Base-by-base conservation (phyloP, 2,329 filamentous ascomycete species). In the Stenocarpella maydis region DNA sequence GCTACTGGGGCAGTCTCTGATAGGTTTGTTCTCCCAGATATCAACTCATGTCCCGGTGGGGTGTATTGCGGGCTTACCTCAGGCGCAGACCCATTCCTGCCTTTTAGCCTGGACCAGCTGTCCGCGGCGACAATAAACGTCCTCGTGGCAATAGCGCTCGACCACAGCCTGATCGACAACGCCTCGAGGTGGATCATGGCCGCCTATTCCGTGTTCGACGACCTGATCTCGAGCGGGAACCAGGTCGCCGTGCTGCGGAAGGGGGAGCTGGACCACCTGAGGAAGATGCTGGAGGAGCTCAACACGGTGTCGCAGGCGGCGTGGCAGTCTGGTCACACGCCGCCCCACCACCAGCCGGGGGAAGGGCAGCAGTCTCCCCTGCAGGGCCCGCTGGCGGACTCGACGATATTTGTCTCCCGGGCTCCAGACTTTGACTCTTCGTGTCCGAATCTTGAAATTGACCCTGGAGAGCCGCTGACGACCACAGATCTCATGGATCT, bases 401-500 rank as follows among this genome's bases (percentile, higher is more conserved):
- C 58, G 8, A 61, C 58, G 10, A 61, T 61, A 21, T 47, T 61
- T 17, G 58, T 61, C n/a, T 61, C 58, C 5, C 28, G 39, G 4
- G 6, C 58, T 12, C 26, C 41, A 3, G 58, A 61, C n/a, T 61
- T 61, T 47, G 58, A 61, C 7, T 19, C 58, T 2, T 31, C 58
- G 0, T 61, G 58, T 7, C 21, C 58, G 10, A 61, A 24, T 19
- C 43, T 61, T 10, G 58, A 61, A 7, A 45, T 61, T 2, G 72
- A 69, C 0, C 74, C 76, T 41, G 78, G 78, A 24, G 76, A 79
- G 21, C 80, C 80, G 43, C 73, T 85, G 15, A 83, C 82, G 0
- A 80, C 81, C 2, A 82, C 80, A 2, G 82, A 85, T 63, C 83
- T 85, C 47, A 79, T 85, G 71, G 82, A 82, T 3, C 79, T 85